Base-by-base conservation (phyloP, 2,329 filamentous ascomycete genomes). In the Emericellopsis atlantica region DNA sequence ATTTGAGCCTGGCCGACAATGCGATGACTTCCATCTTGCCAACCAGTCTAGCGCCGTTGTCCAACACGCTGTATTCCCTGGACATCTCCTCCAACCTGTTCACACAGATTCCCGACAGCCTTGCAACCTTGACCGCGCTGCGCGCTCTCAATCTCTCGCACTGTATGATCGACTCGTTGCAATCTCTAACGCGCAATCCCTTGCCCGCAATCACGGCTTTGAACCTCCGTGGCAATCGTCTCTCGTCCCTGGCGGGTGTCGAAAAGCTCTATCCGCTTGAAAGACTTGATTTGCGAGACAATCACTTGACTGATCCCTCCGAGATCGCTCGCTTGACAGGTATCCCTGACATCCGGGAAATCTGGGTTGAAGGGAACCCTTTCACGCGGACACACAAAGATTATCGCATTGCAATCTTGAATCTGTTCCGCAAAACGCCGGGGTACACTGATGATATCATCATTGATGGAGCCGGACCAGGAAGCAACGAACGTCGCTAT, bases 81-180 rank as follows among this genome's bases (percentile, higher is more conserved):
- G 92, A 98, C 57, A 67, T 98, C 37, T 96, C 92, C 1, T 80
- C 79, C 39, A 98, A 98, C 54, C 76, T 95, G 26, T 94, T 98
- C 59, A 80, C 79, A n/a, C 85, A 95, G 58, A 83, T 96, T 41
- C 92, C 92, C 1, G 92, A 96, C 58, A 92, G 85, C 52, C 66
- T 98, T 43, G 83, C 89, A 11, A 84, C 78, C 9, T 68, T 98
- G 43, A 88, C 87, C 16, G 82, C 87, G 23, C 73, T 98, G n/a
- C 80, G 89, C 48, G 89, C 92, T 21, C 67, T 98, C 41, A 96
- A 98, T 53, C 70, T 98, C 22, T 94, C 90, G 4, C 84, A 94
- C 53, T 96, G 90, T 70, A 95, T 96, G 89, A 96, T 98, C 47
- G 85, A 90, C 51, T 92, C 88, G 14, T 70, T 98, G 42, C 84